These are phyloP conservation scores for Neovahlkampfia damariscottae DNA, from an alignment of 78 protist species.

Conservation along the genomic window DNA sequence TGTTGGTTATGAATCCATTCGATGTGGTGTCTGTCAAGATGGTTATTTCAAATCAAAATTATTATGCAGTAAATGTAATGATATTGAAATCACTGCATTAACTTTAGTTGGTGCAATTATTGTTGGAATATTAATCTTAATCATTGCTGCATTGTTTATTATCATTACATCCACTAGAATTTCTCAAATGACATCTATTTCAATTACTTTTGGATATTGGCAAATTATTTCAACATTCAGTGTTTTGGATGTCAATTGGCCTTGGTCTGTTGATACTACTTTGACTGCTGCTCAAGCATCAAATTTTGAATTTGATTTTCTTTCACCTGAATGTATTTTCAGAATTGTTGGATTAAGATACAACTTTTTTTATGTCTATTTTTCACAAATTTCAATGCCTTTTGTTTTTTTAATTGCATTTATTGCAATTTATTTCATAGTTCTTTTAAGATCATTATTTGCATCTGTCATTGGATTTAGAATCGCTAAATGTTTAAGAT, in stretches of 20 bases:
- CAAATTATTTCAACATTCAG: neutral
- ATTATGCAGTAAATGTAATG: neutral
- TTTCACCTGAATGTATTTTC: neutral
- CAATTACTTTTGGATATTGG: neutral
- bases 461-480: too few relatives aligned
- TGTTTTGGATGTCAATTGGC: neutral
- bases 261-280: neutral
- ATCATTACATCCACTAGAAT: neutral
- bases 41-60: neutral
- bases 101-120: neutral
- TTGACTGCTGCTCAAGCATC: neutral
- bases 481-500: too few relatives aligned
- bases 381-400: neutral
- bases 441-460: neutral
- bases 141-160: neutral
- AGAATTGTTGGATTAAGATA: neutral
- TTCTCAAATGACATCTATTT: neutral
- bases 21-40: neutral
- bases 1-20: neutral
- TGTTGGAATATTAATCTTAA: neutral
- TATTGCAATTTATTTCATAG: neutral
- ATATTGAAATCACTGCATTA: neutral
- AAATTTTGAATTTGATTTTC: neutral
- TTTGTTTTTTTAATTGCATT: neutral
- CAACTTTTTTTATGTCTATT: too few relatives aligned